Percentiles rank a stretch among this genome's conserved stretches.
phyloP scores from a whole-genome alignment of 352 stramenopile species.

The Pythium periplocum region DNA sequence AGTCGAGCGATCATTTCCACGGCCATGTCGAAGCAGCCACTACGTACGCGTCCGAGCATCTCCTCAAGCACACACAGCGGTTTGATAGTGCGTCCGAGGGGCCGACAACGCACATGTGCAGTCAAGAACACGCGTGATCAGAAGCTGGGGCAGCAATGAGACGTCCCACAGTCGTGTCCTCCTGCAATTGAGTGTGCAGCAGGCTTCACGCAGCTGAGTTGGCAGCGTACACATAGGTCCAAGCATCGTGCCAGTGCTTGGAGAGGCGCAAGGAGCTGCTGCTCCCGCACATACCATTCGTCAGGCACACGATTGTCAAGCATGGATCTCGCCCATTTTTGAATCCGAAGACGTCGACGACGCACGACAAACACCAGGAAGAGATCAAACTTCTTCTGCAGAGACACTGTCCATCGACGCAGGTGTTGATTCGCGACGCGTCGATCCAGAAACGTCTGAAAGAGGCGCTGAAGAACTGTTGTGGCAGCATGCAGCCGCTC shows the following conservation, averaged over 20 bases:
- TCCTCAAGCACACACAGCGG: constrained; percentile 23
- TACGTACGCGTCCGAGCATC: constrained; percentile 43
- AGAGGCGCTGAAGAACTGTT: constrained; percentile 23
- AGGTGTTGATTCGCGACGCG: constrained; percentile 2
- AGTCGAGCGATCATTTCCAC: constrained; percentile 60
- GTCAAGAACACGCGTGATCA: constrained; percentile 49
- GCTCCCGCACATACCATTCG: constrained; percentile 42
- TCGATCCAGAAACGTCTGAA: constrained; percentile 25
- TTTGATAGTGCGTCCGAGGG: constrained; percentile 37
- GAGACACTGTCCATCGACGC: too few species aligned
- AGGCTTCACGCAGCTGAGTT: constrained; percentile 60
- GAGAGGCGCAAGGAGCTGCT: constrained; percentile 37
- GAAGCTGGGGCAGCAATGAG: constrained; percentile 32
- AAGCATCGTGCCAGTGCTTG: constrained; percentile 53
- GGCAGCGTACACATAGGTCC: constrained; percentile 40
- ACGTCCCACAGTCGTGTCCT: constrained; percentile 46
- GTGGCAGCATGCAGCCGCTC: constrained; percentile 6
- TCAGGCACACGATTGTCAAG: constrained; percentile 36
- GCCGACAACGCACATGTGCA: constrained; percentile 59
- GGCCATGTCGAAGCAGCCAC: constrained; percentile 35
- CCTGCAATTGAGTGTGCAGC: constrained; percentile 23
- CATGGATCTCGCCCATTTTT: constrained; percentile 31
- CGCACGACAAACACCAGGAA: constrained; percentile 56
- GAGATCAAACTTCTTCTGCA: constrained; percentile 41
- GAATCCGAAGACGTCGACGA: constrained; percentile 44